Evolutionary conservation across 805 yeast species (phyloP).

Genomic region (Saturnispora silvae): DNA sequence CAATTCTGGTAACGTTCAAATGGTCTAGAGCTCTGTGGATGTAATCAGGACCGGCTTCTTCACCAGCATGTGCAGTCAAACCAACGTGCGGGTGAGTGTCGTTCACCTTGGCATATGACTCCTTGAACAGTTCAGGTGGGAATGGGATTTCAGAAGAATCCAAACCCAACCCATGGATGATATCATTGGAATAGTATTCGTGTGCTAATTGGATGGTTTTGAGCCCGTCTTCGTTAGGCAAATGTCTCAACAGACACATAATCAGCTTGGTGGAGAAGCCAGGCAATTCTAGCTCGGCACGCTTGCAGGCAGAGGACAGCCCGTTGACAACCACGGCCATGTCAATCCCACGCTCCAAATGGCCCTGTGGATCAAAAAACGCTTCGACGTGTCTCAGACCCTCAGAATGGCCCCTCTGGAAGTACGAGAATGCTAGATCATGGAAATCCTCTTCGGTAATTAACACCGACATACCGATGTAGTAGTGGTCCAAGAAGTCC

Average conservation of each 20-base stretch:
- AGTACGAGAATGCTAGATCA: slow-evolving; percentile 68
- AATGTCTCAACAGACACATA: slow-evolving; percentile 75
- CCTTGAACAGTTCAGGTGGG: slow-evolving; percentile 61
- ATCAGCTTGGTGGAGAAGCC: slow-evolving; percentile 63
- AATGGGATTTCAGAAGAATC: slow-evolving; percentile 72
- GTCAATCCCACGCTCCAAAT: slow-evolving; percentile 53
- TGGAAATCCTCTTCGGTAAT: slow-evolving; percentile 61
- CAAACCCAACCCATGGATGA: slow-evolving; percentile 68
- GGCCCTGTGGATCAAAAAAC: slow-evolving; percentile 82
- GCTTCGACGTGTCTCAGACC: slow-evolving; percentile 64
- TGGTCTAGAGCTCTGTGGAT: slow-evolving; percentile 48
- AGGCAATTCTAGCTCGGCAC: slow-evolving; percentile 41
- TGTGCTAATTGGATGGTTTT: slow-evolving; percentile 45
- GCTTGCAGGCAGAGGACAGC: slow-evolving; percentile 54
- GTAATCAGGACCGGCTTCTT: slow-evolving; percentile 72
- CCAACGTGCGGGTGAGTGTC: slow-evolving; percentile 41
- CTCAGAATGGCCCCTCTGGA: slow-evolving; percentile 45
- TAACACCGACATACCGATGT: slow-evolving; percentile 73
- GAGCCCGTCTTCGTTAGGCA: slow-evolving; percentile 50
- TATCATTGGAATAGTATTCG: slow-evolving; percentile 42
- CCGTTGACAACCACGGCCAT: slow-evolving; percentile 56
- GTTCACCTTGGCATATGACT: slow-evolving; percentile 45
- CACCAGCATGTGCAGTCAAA: slow-evolving; percentile 83
- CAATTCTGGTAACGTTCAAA: slow-evolving; percentile 59
- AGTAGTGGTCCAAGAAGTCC: slow-evolving; percentile 70